Conservation (phyloP, 306 rosid genomes). For the Cucurbita maxima region DNA sequence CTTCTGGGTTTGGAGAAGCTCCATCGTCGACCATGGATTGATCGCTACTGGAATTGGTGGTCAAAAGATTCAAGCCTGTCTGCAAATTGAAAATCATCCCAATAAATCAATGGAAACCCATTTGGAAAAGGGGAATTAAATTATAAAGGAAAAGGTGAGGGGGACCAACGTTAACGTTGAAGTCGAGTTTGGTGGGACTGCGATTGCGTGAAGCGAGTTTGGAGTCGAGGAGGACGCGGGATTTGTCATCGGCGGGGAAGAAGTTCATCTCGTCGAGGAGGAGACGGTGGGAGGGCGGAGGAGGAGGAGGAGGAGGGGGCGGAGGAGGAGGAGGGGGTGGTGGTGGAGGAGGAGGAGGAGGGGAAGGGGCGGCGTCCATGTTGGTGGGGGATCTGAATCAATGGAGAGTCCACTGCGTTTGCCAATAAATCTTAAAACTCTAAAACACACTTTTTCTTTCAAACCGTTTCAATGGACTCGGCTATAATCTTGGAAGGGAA, state of each 20-base stretch:
- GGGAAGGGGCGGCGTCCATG: constrained; percentile 9
- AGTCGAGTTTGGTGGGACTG: constrained; percentile 13
- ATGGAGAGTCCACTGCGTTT: constrained; percentile 61
- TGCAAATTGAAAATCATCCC: background rate
- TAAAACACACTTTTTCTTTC: constrained; percentile 14
- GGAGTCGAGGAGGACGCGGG: background rate
- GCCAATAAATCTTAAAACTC: constrained; percentile 33
- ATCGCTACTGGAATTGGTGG: constrained; percentile 44
- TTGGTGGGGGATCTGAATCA: constrained; percentile 54
- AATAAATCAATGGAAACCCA: background rate
- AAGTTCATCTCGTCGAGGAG: constrained; percentile 58
- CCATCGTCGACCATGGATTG: constrained; percentile 44
- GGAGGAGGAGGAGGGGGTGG: background rate
- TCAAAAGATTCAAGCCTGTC: constrained; percentile 71
- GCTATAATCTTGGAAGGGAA: constrained; percentile 45
- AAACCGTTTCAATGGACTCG: constrained; percentile 55
- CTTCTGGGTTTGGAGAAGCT: constrained; percentile 22
- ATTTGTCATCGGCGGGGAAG: constrained; percentile 27
- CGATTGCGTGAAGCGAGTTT: background rate
- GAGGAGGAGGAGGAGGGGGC: background rate
- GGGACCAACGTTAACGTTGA: constrained; percentile 42
- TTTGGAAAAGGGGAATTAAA: background rate
- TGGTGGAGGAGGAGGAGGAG: constrained; percentile 7
- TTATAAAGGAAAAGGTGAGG: background rate
- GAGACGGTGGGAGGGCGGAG: background rate